phyloP scores from a whole-genome alignment of 345 rosid species.

The Aurinia saxatilis region DNA sequence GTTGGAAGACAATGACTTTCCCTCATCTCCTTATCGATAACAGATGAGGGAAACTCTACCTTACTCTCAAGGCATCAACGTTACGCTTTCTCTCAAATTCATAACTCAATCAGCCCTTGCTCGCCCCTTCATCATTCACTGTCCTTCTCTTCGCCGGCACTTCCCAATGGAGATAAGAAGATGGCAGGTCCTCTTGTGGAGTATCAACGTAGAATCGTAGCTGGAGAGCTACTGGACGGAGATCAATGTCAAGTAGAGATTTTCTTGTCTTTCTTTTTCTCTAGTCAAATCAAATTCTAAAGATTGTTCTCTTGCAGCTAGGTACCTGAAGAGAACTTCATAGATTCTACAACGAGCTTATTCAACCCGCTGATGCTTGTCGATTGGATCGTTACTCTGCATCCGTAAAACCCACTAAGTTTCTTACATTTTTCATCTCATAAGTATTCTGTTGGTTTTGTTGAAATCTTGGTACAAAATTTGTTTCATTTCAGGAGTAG shows the following conservation, averaged over 20 bases:
- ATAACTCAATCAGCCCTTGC: too few species aligned
- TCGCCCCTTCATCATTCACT: background rate
- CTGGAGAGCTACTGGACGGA: slow-evolving; percentile 74
- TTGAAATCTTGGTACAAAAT: too few species aligned
- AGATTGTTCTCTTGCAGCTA: slow-evolving; percentile 39
- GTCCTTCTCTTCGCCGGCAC: background rate
- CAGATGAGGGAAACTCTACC: too few species aligned
- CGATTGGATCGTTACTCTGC: slow-evolving; percentile 78
- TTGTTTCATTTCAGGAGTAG: slow-evolving; percentile 57
- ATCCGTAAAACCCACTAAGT: slow-evolving; percentile 69
- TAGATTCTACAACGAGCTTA: slow-evolving; percentile 83
- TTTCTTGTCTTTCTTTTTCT: background rate
- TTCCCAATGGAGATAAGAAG: slow-evolving; percentile 27
- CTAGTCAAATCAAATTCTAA: too few species aligned
- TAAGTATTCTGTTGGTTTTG: too few species aligned
- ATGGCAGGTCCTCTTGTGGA: slow-evolving; percentile 88
- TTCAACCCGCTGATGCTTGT: slow-evolving; percentile 73
- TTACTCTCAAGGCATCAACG: too few species aligned
- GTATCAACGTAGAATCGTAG: slow-evolving; percentile 68
- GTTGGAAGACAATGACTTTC: slow-evolving; percentile 51
- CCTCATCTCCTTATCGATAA: slow-evolving; percentile 55
- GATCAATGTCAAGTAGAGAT: slow-evolving; percentile 68
- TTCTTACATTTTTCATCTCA: background rate
- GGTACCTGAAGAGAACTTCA: slow-evolving; percentile 82
- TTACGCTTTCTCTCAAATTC: too few species aligned